Evolutionary conservation across 2,329 filamentous ascomycete genomes (phyloP).

Genomic region (Teratosphaeria zuluensis): DNA sequence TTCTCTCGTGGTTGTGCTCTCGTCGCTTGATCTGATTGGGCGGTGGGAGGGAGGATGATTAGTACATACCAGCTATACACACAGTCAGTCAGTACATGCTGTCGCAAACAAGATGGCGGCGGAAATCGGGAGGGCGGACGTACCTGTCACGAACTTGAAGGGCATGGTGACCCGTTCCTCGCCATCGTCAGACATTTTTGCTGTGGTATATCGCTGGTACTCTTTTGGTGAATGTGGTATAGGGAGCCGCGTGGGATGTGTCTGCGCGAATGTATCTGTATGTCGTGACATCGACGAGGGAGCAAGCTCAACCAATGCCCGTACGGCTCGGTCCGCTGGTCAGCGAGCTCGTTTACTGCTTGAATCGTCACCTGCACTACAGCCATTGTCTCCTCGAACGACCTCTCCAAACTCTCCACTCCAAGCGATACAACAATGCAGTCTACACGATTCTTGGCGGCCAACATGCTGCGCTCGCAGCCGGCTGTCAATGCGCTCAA

Average conservation of each 20-base stretch:
- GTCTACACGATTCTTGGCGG: slow-evolving; percentile 32
- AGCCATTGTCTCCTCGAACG: not conserved
- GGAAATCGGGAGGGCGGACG: slow-evolving; percentile 28
- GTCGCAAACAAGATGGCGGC: slow-evolving; percentile 4
- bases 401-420: slow-evolving; percentile 16
- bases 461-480: slow-evolving; percentile 28
- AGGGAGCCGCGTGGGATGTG: not conserved
- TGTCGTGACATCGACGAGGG: not conserved
- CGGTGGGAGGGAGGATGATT: not conserved
- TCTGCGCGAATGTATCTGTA: not conserved
- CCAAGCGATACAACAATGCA: slow-evolving; percentile 19
- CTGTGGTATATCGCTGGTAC: slow-evolving; percentile 22
- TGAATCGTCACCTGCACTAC: not conserved
- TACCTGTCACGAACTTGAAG: slow-evolving; percentile 99
- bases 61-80: slow-evolving; percentile 24
- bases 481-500: slow-evolving; percentile 10
- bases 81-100: slow-evolving; percentile 13
- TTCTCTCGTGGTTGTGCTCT: not conserved
- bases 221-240: not conserved
- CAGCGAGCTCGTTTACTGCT: not conserved
- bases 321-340: not conserved
- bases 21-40: not conserved
- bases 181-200: slow-evolving; percentile 76
- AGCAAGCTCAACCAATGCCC: not conserved
- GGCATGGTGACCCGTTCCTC: slow-evolving; percentile 91